Conservation (phyloP, 768 basidiomycete genomes). For the Amylocystis lapponica region DNA sequence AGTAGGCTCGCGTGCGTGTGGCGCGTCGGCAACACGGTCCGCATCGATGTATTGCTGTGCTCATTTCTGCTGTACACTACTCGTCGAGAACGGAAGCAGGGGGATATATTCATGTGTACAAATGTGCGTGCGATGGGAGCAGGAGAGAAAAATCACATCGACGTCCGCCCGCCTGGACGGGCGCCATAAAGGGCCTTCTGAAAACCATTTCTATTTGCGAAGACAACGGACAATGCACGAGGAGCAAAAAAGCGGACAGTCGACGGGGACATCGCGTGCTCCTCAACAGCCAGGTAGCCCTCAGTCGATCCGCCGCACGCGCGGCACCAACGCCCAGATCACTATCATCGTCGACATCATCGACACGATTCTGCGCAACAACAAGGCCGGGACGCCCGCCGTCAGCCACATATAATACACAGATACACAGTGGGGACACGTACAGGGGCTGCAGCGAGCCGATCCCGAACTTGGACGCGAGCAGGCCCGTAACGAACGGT, state of each 20-base stretch:
- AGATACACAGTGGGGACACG: conserved; percentile 21
- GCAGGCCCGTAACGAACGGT: conserved; percentile 68
- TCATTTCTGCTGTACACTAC: too few species aligned
- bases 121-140: too few species aligned
- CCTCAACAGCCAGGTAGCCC: neutral
- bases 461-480: conserved; percentile 59
- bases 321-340: conserved; percentile 51
- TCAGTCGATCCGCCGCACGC: conserved; percentile 13
- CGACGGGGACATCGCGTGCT: neutral
- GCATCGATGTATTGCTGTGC: too few species aligned
- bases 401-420: neutral
- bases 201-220: too few species aligned
- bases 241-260: too few species aligned
- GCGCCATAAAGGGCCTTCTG: too few species aligned
- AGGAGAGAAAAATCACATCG: too few species aligned
- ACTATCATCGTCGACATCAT: conserved; percentile 57
- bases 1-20: conserved; percentile 6
- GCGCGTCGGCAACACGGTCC: too few species aligned
- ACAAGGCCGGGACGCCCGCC: neutral
- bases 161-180: too few species aligned
- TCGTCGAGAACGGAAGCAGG: too few species aligned
- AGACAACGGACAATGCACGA: too few species aligned
- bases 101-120: too few species aligned
- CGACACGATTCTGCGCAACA: conserved; percentile 39
- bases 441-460: conserved; percentile 57